Conservation (phyloP, 2,329 filamentous ascomycete genomes). For the Arthrobotrys megalospora region DNA sequence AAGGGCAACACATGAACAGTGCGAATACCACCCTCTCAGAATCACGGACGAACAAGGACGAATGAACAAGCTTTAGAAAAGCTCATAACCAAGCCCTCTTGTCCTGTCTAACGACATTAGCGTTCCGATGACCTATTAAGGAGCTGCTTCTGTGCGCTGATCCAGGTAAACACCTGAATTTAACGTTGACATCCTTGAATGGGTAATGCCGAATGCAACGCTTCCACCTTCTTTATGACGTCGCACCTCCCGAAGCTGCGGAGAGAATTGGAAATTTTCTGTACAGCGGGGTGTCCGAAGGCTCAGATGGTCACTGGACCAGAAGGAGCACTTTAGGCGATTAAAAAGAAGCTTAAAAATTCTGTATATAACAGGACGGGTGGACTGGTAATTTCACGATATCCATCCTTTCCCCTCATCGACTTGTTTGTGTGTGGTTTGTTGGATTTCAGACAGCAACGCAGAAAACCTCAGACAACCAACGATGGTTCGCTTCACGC, state of each 20-base stretch:
- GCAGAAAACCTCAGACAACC: background rate
- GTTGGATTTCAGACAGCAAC: constrained; percentile 42
- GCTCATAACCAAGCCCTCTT: constrained; percentile 12
- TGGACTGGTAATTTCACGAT: background rate
- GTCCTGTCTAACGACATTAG: constrained; percentile 31
- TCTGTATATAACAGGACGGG: constrained; percentile 1
- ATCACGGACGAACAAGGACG: constrained; percentile 14
- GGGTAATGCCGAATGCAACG: constrained; percentile 43
- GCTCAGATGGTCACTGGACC: background rate
- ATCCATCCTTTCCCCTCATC: background rate
- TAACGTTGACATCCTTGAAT: constrained; percentile 24
- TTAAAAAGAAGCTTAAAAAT: constrained; percentile 7
- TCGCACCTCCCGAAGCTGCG: background rate
- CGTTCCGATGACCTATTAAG: constrained; percentile 27
- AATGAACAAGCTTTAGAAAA: constrained; percentile 19
- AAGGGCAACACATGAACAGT: constrained; percentile 29
- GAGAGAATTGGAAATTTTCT: constrained; percentile 23
- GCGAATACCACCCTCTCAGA: constrained; percentile 24
- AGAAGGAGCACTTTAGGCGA: background rate
- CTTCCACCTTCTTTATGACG: constrained; percentile 53
- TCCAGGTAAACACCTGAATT: constrained; percentile 33
- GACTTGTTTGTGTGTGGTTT: constrained; percentile 12
- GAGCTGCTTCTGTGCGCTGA: constrained; percentile 35
- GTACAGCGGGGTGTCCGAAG: background rate
- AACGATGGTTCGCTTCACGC: constrained; percentile 25